Conservation (phyloP, 2,329 filamentous ascomycete species). For the Curvularia eragrostidis region DNA sequence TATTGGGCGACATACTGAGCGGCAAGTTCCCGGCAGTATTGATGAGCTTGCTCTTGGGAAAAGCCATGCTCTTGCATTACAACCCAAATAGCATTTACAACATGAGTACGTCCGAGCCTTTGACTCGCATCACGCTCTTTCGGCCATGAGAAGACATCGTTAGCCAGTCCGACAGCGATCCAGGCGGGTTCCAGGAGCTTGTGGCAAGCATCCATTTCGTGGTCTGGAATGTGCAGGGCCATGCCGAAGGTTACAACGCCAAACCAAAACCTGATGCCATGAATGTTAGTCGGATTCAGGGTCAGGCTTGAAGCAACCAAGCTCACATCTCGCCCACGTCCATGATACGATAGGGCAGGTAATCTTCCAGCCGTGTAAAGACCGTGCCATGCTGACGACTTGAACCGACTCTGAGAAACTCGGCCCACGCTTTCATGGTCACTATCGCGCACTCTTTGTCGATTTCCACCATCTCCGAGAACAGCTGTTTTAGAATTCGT, state of each 20-base stretch:
- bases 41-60: constrained; percentile 37
- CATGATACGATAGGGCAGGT: constrained; percentile 21
- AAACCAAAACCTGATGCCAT: constrained; percentile 42
- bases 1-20: constrained; percentile 29
- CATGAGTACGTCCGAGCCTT: constrained; percentile 30
- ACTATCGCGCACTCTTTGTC: constrained; percentile 20
- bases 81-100: constrained; percentile 52
- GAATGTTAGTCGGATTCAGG: not conserved
- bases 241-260: constrained; percentile 49
- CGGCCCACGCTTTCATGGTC: constrained; percentile 26
- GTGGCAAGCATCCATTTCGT: constrained; percentile 42
- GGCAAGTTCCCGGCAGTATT: constrained; percentile 27
- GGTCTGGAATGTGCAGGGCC: constrained; percentile 48
- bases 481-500: constrained; percentile 17
- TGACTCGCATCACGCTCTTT: constrained; percentile 40
- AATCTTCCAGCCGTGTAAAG: constrained; percentile 26
- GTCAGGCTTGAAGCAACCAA: not conserved
- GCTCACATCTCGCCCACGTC: constrained; percentile 29
- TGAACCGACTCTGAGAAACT: constrained; percentile 20
- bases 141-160: constrained; percentile 53
- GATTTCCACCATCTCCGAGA: constrained; percentile 26
- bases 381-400: not conserved
- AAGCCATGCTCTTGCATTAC: constrained; percentile 48
- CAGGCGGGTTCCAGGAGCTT: constrained; percentile 33
- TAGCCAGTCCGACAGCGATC: constrained; percentile 44